phyloP scores from a whole-genome alignment of 495 filamentous ascomycete species.

The Neurospora sp. region DNA sequence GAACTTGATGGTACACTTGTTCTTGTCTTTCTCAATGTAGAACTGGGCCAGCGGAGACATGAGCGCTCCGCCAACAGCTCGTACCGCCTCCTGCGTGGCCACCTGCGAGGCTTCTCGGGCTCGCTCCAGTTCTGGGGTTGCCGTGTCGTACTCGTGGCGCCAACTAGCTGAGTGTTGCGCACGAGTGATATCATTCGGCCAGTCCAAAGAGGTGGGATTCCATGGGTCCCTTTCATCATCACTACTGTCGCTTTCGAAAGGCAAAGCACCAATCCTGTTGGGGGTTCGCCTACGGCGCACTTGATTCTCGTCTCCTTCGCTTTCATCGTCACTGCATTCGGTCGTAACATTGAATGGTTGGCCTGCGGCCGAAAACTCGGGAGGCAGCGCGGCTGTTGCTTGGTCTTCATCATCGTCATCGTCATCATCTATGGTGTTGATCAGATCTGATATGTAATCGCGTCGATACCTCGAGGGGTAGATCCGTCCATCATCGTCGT shows the following conservation, averaged over 20 bases:
- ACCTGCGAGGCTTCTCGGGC: slow-evolving; percentile 42
- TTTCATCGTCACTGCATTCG: slow-evolving; percentile 45
- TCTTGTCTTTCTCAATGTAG: slow-evolving; percentile 69
- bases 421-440: slow-evolving; percentile 23
- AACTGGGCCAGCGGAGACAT: slow-evolving; percentile 68
- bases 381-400: slow-evolving; percentile 39
- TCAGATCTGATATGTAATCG: slow-evolving; percentile 16
- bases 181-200: slow-evolving; percentile 2
- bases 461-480: slow-evolving; percentile 30
- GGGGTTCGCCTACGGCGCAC: slow-evolving; percentile 20
- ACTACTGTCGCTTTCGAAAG: slow-evolving; percentile 38
- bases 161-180: not conserved
- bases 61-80: slow-evolving; percentile 41
- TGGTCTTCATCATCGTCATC: slow-evolving; percentile 43
- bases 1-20: slow-evolving; percentile 78
- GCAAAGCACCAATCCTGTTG: slow-evolving; percentile 39
- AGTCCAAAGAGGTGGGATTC: slow-evolving; percentile 3
- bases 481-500: slow-evolving; percentile 34
- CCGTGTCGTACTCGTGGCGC: slow-evolving; percentile 3
- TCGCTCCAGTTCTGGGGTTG: slow-evolving; percentile 35
- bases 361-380: slow-evolving; percentile 35
- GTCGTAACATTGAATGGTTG: slow-evolving; percentile 39
- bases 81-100: slow-evolving; percentile 45
- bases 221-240: slow-evolving; percentile 24
- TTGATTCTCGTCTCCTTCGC: slow-evolving; percentile 23